Percentiles rank a stretch among this genome's conserved stretches.
phyloP scores from a whole-genome alignment of 2,329 filamentous ascomycete genomes.

The Aspergillus novoparasiticus region DNA sequence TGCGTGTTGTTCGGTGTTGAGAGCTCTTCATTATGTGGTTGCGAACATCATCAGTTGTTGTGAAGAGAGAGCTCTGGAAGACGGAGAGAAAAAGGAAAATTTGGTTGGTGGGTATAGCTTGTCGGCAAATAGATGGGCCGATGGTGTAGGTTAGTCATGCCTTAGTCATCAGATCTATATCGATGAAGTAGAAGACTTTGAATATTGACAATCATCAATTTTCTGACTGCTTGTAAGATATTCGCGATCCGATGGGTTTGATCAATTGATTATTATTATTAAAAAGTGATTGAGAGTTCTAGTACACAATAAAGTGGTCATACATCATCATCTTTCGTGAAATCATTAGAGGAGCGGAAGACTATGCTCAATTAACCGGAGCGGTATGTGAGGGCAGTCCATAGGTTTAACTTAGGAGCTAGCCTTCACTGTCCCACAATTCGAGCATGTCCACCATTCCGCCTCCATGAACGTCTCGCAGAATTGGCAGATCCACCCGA shows the following conservation, averaged over 20 bases:
- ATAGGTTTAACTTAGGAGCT: slow-evolving; percentile 40
- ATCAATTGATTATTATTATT: background rate
- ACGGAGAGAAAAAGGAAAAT: background rate
- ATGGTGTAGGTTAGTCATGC: background rate
- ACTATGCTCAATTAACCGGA: background rate
- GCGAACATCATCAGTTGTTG: background rate
- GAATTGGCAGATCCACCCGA: slow-evolving; percentile 61
- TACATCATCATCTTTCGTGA: slow-evolving; percentile 1
- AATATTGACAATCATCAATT: background rate
- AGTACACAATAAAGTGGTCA: background rate
- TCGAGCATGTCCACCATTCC: slow-evolving; percentile 66
- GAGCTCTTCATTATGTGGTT: background rate
- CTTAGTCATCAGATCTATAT: background rate
- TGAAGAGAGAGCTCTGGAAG: background rate
- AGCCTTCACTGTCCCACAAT: slow-evolving; percentile 62
- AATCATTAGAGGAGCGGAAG: background rate
- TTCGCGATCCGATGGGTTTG: background rate
- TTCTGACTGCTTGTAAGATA: background rate
- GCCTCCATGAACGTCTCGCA: slow-evolving; percentile 67
- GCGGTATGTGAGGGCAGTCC: background rate
- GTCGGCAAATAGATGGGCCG: background rate
- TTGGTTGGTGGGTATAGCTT: slow-evolving; percentile 1
- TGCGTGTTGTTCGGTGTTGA: background rate
- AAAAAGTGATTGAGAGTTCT: background rate
- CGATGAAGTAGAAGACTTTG: background rate